A percentile compares a stretch with the other conserved stretches of the same genome.
Evolutionary conservation across 805 yeast genomes (phyloP).

Genomic region (Candida xiaguanensis): DNA sequence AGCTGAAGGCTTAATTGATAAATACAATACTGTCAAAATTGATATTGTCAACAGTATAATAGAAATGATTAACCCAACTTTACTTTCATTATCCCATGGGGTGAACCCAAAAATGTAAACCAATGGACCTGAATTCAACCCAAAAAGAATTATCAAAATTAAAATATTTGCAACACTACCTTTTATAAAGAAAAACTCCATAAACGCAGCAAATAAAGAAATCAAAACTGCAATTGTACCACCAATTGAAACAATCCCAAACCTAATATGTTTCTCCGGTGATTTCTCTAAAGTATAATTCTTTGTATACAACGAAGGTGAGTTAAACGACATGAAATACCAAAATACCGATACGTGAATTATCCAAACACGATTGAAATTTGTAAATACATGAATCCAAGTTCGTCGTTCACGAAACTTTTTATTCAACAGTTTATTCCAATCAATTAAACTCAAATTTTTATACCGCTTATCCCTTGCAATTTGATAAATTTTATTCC

Average conservation of each 20-base stretch:
- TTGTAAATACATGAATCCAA: slow-evolving; percentile 48
- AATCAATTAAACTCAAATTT: slow-evolving; percentile 29
- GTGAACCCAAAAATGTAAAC: slow-evolving; percentile 25
- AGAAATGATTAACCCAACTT: slow-evolving; percentile 20
- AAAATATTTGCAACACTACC: slow-evolving; percentile 20
- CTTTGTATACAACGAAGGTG: slow-evolving; percentile 47
- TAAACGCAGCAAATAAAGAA: slow-evolving; percentile 21
- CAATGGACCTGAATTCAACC: slow-evolving; percentile 25
- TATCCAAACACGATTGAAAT: slow-evolving; percentile 52
- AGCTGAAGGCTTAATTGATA: slow-evolving; percentile 25
- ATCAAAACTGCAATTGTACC: slow-evolving; percentile 38
- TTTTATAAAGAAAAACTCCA: slow-evolving; percentile 25
- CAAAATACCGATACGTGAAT: slow-evolving; percentile 49
- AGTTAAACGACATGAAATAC: slow-evolving; percentile 49
- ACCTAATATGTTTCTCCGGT: slow-evolving; percentile 31
- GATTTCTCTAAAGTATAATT: slow-evolving; percentile 43
- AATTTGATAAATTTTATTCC: slow-evolving; percentile 23
- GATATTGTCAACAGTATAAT: slow-evolving; percentile 26
- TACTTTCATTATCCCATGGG: slow-evolving; percentile 22
- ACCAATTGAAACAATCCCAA: slow-evolving; percentile 44
- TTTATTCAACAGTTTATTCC: slow-evolving; percentile 42
- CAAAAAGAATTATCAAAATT: slow-evolving; percentile 11
- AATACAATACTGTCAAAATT: slow-evolving; percentile 23
- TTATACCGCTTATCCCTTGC: slow-evolving; percentile 28
- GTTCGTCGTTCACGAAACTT: slow-evolving; percentile 47